Evolutionary conservation across 331 rosid genomes (phyloP).

Genomic region (Cucumis variabilis): DNA sequence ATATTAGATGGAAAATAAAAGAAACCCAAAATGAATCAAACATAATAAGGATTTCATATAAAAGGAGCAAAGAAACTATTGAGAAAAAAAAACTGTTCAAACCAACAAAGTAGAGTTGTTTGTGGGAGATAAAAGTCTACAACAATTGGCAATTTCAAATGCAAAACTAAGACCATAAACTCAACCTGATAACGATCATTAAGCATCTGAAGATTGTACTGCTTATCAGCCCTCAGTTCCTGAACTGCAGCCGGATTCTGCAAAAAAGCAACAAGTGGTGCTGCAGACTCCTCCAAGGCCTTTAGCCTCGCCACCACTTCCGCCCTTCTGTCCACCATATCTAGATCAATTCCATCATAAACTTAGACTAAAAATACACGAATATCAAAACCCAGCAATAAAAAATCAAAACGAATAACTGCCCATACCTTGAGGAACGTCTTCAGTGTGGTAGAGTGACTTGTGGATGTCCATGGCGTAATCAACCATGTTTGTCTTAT

Average conservation of each 20-base stretch:
- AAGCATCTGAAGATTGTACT: conserved; percentile 96
- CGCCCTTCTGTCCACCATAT: conserved; percentile 64
- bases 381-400: neutral
- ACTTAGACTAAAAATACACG: neutral
- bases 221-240: conserved; percentile 78
- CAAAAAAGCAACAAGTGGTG: conserved; percentile 35
- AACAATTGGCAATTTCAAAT: neutral
- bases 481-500: conserved; percentile 96
- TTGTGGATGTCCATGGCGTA: conserved; percentile 97
- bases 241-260: conserved; percentile 40
- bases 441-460: conserved; percentile 88
- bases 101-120: neutral
- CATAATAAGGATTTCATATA: neutral
- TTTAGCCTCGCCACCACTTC: conserved; percentile 38
- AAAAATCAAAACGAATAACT: neutral
- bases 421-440: conserved; percentile 63
- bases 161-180: neutral
- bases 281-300: conserved; percentile 36
- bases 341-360: conserved; percentile 35
- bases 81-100: neutral
- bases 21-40: neutral
- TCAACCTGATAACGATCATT: conserved; percentile 84
- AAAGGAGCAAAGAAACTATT: neutral
- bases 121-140: neutral
- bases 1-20: neutral